These are phyloP conservation scores for Fusarium pseudograminearum DNA, from an alignment of 2,329 filamentous ascomycete genomes.

Conservation along the genomic window DNA sequence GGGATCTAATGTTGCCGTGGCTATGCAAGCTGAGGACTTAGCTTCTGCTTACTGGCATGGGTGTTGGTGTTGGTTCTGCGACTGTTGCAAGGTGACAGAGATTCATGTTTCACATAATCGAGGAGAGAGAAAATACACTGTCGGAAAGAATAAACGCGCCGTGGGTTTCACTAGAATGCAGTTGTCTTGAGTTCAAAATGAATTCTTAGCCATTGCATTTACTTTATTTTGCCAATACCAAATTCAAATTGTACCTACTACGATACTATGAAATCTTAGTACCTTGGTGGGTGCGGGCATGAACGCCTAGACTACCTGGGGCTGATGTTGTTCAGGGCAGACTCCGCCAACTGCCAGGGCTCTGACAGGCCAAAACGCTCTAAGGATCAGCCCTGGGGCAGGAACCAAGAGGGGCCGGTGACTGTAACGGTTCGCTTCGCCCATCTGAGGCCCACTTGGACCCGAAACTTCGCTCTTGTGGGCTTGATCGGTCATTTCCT, in stretches of 20 bases:
- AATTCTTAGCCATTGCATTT: neutral
- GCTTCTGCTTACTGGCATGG: conserved; percentile 7
- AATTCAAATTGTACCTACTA: neutral
- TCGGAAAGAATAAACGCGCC: neutral
- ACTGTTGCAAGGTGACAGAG: neutral
- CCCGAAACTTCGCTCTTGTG: conserved; percentile 2
- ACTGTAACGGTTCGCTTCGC: conserved; percentile 19
- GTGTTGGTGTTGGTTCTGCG: neutral
- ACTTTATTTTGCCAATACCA: neutral
- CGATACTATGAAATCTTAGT: neutral
- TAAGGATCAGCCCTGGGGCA: conserved; percentile 8
- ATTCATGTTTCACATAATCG: neutral
- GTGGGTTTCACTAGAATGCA: no score
- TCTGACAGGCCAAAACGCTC: conserved; percentile 12
- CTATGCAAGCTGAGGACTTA: conserved; percentile 17
- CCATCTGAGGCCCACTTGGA: conserved; percentile 11
- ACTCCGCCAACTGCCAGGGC: conserved; percentile 16
- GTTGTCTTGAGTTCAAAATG: neutral
- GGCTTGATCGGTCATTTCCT: conserved; percentile 11
- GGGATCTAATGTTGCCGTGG: conserved; percentile 4
- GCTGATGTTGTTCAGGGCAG: neutral
- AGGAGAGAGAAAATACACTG: neutral
- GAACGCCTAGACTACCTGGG: neutral
- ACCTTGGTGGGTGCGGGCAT: neutral
- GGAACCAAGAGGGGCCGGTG: conserved; percentile 10